A percentile compares a stretch with the other conserved stretches of the same genome.
Evolutionary conservation across 176 grass and related monocot species (phyloP).

Genomic region (Phyllostachys edulis): DNA sequence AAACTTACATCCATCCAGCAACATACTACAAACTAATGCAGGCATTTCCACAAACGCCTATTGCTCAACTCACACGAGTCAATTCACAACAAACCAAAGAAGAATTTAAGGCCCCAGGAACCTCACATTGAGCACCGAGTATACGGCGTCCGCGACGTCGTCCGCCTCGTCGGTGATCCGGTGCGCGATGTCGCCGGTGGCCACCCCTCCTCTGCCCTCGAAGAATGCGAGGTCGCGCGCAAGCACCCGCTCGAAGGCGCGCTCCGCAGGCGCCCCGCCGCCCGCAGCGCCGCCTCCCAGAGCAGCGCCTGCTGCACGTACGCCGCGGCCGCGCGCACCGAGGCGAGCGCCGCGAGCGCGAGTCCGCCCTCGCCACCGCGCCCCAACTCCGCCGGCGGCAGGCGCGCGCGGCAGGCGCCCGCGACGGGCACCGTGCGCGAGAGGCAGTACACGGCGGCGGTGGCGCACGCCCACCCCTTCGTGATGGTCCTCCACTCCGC

Average conservation of each 20-base stretch:
- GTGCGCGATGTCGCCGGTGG: conserved; percentile 60
- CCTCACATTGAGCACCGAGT: conserved; percentile 71
- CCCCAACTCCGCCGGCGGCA: neutral
- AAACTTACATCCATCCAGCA: neutral
- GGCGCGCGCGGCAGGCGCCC: conserved; percentile 49
- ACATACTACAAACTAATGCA: neutral
- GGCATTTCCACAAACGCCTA: neutral
- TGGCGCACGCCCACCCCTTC: conserved; percentile 68
- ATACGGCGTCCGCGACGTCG: conserved; percentile 68
- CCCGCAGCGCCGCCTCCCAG: conserved; percentile 62
- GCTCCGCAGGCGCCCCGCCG: conserved; percentile 45
- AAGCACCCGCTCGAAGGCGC: conserved; percentile 62
- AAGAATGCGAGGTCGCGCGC: conserved; percentile 67
- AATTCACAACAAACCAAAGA: neutral
- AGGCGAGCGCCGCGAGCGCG: conserved; percentile 33
- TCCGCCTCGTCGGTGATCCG: conserved; percentile 63
- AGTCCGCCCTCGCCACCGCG: conserved; percentile 23
- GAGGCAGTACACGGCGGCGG: conserved; percentile 60
- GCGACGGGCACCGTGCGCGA: conserved; percentile 57
- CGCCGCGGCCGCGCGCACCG: conserved; percentile 36
- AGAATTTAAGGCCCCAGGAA: neutral
- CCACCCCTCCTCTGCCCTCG: conserved; percentile 50
- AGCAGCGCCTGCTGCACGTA: conserved; percentile 68
- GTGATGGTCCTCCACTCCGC: conserved; percentile 55
- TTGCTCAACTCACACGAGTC: neutral